Evolutionary conservation across 176 grass and related monocot species (phyloP).

Genomic region (Echinochloa phyllopogon): DNA sequence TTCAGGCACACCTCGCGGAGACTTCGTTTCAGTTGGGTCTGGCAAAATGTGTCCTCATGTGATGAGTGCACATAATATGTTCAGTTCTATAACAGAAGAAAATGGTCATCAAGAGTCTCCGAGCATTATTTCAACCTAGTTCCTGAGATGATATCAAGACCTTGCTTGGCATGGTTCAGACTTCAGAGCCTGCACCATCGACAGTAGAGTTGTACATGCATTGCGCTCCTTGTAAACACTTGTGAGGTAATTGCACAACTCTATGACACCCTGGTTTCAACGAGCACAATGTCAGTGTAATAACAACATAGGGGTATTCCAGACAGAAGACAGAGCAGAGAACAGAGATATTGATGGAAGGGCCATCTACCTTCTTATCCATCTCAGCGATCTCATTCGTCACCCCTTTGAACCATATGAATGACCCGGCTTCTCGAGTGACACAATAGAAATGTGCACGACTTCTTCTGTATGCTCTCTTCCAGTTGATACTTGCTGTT

Average conservation of each 20-base stretch:
- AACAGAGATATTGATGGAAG: not conserved
- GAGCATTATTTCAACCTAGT: slow-evolving; percentile 70
- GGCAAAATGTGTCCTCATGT: slow-evolving; percentile 98
- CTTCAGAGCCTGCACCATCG: slow-evolving; percentile 99
- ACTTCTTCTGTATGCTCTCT: slow-evolving; percentile 84
- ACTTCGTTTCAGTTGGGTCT: slow-evolving; percentile 98
- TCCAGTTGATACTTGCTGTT: slow-evolving; percentile 81
- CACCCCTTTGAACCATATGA: slow-evolving; percentile 99
- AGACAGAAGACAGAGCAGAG: not conserved
- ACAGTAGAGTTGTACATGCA: slow-evolving; percentile 90
- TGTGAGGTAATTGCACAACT: slow-evolving; percentile 97
- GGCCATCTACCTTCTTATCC: slow-evolving; percentile 89
- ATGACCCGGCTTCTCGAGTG: slow-evolving; percentile 85
- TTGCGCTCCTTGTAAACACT: slow-evolving; percentile 97
- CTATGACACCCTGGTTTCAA: slow-evolving; percentile 81
- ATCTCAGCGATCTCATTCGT: slow-evolving; percentile 99
- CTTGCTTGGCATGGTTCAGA: slow-evolving; percentile 95
- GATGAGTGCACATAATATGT: not conserved
- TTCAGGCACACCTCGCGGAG: slow-evolving; percentile 71
- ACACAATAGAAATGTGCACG: slow-evolving; percentile 98
- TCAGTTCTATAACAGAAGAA: not conserved
- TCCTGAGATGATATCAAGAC: slow-evolving; percentile 91
- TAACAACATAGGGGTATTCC: not conserved
- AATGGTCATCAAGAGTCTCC: not conserved
- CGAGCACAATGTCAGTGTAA: slow-evolving; percentile 20